Evolutionary conservation across 2,329 filamentous ascomycete genomes (phyloP), one percentile per base, ranked within the genome.

Genomic region (Biscogniauxia mediterranea): DNA sequence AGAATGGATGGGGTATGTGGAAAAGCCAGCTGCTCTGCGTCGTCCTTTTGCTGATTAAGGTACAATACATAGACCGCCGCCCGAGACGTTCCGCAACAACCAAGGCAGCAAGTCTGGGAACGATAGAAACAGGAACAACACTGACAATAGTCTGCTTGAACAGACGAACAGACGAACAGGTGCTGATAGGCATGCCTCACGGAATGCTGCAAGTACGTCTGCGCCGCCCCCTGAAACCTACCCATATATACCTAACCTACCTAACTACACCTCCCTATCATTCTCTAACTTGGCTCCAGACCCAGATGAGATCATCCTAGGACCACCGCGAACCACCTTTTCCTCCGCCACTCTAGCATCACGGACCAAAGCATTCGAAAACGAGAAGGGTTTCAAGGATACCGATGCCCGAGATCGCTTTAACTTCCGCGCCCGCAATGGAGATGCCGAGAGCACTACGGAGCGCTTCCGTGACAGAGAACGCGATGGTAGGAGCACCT

Each of bases 1-100:
- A 79, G 92, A 96, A 81, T 98, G 93, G 93, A 96, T 97, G 92
- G 93, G 94, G 90, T 96, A 82, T 74, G 85, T 77, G 55, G 6
- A 58, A 32, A 32, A 59, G 57, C 52, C 20, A 46, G 42, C 50
- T 20, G 32, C 54, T 28, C 20, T 52, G 26, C 52, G 50, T 52
- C 32, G 52, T 9, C 49, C 15, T 32, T 32, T 54, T 68, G 57
- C 61, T 66, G 52, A 64, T 55, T 56, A 54, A 64, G 56, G 63
- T 52, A 26, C 23, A 26, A 58, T 58, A 55, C 62, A 52, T 65
- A 85, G 81, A 61, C 74, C 77, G 62, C 77, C 79, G 19, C 77
- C 77, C 53, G 81, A 84, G 59, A 76, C 77, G 59, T 72, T 74
- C 60, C 81, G 81, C 62, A 76, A 78, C 49, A 79, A 79, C 50